Evolutionary conservation across 2,329 filamentous ascomycete genomes (phyloP).

Genomic region (Phaeosphaeriaceae sp.): DNA sequence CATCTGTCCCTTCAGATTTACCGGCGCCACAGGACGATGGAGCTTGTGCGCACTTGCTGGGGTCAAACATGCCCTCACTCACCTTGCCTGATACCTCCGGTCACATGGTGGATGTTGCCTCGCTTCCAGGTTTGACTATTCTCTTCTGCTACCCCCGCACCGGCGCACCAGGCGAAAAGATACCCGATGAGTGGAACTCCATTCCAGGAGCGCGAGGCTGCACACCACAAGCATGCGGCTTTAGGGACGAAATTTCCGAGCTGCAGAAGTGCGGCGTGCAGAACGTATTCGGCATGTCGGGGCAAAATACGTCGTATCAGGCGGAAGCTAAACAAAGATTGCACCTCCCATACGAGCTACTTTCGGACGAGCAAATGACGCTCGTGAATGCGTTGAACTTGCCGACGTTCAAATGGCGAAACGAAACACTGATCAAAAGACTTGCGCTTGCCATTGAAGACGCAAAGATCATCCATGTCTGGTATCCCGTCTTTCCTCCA

Average conservation of each 20-base stretch:
- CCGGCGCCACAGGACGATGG: conserved; percentile 51
- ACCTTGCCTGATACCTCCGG: conserved; percentile 43
- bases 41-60: conserved; percentile 47
- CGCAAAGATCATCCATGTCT: conserved; percentile 50
- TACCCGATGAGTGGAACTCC: conserved; percentile 51
- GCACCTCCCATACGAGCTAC: conserved; percentile 50
- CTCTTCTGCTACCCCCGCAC: conserved; percentile 54
- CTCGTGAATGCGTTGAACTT: conserved; percentile 45
- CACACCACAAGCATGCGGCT: conserved; percentile 53
- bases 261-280: conserved; percentile 23
- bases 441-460: conserved; percentile 49
- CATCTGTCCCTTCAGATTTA: conserved; percentile 42
- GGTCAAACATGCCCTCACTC: conserved; percentile 35
- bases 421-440: conserved; percentile 46
- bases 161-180: conserved; percentile 47
- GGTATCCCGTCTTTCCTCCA: conserved; percentile 53
- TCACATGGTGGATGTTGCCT: conserved; percentile 36
- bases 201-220: conserved; percentile 54
- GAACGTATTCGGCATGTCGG: conserved; percentile 50
- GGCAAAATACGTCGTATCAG: conserved; percentile 51
- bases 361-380: conserved; percentile 49
- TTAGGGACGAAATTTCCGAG: conserved; percentile 42
- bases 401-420: conserved; percentile 51
- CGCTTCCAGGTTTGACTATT: conserved; percentile 47
- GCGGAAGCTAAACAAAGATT: conserved; percentile 46